Evolutionary conservation across 2,329 filamentous ascomycete genomes (phyloP).

Genomic region (Penicillium sclerotiorum): DNA sequence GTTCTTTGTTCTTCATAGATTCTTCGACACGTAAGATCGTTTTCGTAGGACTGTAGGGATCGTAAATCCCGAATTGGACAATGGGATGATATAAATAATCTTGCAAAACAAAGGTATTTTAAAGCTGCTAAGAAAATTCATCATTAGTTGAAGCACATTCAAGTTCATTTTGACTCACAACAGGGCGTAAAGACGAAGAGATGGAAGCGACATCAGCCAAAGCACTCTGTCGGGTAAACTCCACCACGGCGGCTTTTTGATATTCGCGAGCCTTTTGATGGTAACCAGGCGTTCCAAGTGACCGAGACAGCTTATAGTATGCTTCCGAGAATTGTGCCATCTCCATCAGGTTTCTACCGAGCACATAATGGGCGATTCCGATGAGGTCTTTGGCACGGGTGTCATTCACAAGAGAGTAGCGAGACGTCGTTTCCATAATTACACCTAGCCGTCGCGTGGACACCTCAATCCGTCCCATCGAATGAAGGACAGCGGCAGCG

Average conservation of each 20-base stretch:
- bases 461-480: constrained; percentile 10
- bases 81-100: neutral
- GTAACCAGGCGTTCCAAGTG: constrained; percentile 20
- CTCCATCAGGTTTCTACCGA: constrained; percentile 21
- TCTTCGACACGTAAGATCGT: no score
- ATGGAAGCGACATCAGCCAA: constrained; percentile 1
- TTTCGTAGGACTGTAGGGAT: no score
- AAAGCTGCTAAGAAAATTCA: no score
- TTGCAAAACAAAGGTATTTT: neutral
- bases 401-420: neutral
- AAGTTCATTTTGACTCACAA: constrained; percentile 2
- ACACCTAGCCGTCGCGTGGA: constrained; percentile 11
- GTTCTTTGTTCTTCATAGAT: no score
- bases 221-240: neutral
- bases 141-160: neutral
- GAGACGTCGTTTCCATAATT: constrained; percentile 6
- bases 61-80: neutral
- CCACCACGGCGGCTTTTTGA: constrained; percentile 9
- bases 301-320: constrained; percentile 18
- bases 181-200: constrained; percentile 6
- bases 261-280: constrained; percentile 14
- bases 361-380: constrained; percentile 23
- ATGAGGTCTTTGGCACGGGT: constrained; percentile 5
- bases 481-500: constrained; percentile 17
- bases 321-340: constrained; percentile 16